phyloP scores from a whole-genome alignment of 257 asterid genomes.

The Nicotiana otophora region DNA sequence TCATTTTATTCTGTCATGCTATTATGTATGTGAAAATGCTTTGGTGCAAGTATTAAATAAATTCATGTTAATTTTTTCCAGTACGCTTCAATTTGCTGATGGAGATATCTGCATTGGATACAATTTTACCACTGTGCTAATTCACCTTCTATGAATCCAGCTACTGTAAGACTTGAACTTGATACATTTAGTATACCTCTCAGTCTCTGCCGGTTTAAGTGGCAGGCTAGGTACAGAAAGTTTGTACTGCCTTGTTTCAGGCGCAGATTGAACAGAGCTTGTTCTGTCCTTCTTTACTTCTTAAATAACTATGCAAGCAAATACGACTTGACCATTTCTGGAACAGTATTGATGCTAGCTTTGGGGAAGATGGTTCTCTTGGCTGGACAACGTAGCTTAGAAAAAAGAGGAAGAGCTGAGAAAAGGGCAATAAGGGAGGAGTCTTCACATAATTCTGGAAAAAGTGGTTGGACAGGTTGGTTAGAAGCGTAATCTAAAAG shows the following conservation, averaged over 20 bases:
- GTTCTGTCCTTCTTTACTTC: conserved; percentile 57
- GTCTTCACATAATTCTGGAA: conserved; percentile 40
- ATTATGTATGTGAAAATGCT: neutral
- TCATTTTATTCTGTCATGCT: neutral
- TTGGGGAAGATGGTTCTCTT: conserved; percentile 89
- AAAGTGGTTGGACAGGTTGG: conserved; percentile 97
- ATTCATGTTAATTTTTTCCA: neutral
- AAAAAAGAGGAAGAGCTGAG: conserved; percentile 80
- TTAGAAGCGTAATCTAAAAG: conserved; percentile 49
- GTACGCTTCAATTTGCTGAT: neutral
- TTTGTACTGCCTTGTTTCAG: too few relatives aligned
- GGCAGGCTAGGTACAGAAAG: conserved; percentile 86
- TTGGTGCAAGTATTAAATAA: neutral
- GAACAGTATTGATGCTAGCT: conserved; percentile 78
- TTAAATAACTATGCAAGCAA: conserved; percentile 66
- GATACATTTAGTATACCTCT: conserved; percentile 67
- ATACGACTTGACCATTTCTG: conserved; percentile 84
- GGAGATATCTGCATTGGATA: too few relatives aligned
- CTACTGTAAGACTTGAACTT: conserved; percentile 49
- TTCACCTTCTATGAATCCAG: conserved; percentile 5
- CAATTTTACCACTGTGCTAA: too few relatives aligned
- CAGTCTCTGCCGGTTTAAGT: conserved; percentile 76
- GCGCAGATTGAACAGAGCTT: conserved; percentile 51
- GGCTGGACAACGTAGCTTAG: conserved; percentile 81
- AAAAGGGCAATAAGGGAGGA: conserved; percentile 52